Base-by-base conservation (phyloP, 1,284 basidiomycete genomes). In the Cryptococcus sp. region DNA sequence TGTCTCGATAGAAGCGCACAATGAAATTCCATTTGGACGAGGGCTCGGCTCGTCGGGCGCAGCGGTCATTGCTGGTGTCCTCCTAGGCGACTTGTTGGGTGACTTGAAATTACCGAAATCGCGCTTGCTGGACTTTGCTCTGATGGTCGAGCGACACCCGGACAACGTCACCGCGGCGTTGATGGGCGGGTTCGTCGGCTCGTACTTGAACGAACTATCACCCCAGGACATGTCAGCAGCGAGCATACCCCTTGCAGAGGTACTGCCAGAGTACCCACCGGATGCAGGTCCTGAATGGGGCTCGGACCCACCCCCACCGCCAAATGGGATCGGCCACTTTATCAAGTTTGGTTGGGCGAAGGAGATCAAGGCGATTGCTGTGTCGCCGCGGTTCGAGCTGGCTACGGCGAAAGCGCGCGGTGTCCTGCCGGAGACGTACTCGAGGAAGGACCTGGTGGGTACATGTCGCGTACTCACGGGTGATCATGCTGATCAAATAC, bases 141-240 rank as follows among this genome's bases (percentile, higher is more conserved):
- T 99, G 58, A 99, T 99, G 96, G 94, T 99, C 69, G 96, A 99
- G 79, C 85, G 96, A 11, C 96, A 99, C 78, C 96, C 96, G 8
- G 96, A 99, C 81, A 99, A 99, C 76, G 95, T 99, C 65, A 96
- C 96, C 0, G 96, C 96, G 0, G 95, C 95, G 0, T 85, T 99
- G 39, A 85, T 98, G 35, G 96, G 96, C 42, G 96, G 96, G 0
- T 99, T 99, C 76, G 92, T 99, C n/a, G 96, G 95, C 11, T 91
- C 90, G 6, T 99, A 99, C 81, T 84, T 99, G 56, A 85, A 89
- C 58, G 95, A 98, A 76, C 84, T 99, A 41, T 76, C 73, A 41
- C 74, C 70, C 39, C 90, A 91, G 70, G 85, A 87, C 39, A 84
- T 83, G 39, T 86, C 88, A 0, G 90, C 90, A 0, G 89, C 92